These are phyloP conservation scores for Pyrus betulifolia DNA, from an alignment of 306 rosid species.

Conservation along the genomic window DNA sequence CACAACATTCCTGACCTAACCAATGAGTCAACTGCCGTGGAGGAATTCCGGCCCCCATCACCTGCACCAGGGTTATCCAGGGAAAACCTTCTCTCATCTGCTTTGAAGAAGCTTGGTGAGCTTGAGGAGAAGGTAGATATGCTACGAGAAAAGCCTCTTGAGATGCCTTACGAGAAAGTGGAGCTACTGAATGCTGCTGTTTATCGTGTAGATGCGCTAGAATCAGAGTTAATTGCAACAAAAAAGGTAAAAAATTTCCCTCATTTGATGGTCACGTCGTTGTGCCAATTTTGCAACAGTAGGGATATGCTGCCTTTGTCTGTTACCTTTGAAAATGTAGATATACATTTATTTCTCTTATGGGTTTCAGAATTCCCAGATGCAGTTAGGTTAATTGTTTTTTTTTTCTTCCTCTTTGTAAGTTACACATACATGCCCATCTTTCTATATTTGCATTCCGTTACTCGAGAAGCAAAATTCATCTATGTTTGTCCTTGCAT, in stretches of 20 bases:
- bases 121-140: slow-evolving; percentile 66
- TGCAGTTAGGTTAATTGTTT: no score
- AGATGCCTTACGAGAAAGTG: slow-evolving; percentile 80
- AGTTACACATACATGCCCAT: no score
- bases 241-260: slow-evolving; percentile 46
- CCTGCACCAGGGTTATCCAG: slow-evolving; percentile 38
- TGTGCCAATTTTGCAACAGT: background rate
- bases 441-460: no score
- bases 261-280: background rate
- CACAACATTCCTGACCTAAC: slow-evolving; percentile 14
- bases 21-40: slow-evolving; percentile 28
- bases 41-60: slow-evolving; percentile 50
- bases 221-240: slow-evolving; percentile 79
- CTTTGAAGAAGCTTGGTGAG: slow-evolving; percentile 53
- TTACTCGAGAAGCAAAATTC: background rate
- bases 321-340: background rate
- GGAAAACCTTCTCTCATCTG: slow-evolving; percentile 41
- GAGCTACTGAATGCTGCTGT: slow-evolving; percentile 87
- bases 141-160: slow-evolving; percentile 65
- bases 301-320: background rate
- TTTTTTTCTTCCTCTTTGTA: no score
- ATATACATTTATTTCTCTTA: background rate
- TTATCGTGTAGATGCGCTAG: slow-evolving; percentile 79
- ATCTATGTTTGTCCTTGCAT: background rate
- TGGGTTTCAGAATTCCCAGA: no score